Percentiles rank a stretch among this genome's conserved stretches.
Evolutionary conservation across 1,139 yeast genomes (phyloP).

Genomic region (Scheffersomyces titani): DNA sequence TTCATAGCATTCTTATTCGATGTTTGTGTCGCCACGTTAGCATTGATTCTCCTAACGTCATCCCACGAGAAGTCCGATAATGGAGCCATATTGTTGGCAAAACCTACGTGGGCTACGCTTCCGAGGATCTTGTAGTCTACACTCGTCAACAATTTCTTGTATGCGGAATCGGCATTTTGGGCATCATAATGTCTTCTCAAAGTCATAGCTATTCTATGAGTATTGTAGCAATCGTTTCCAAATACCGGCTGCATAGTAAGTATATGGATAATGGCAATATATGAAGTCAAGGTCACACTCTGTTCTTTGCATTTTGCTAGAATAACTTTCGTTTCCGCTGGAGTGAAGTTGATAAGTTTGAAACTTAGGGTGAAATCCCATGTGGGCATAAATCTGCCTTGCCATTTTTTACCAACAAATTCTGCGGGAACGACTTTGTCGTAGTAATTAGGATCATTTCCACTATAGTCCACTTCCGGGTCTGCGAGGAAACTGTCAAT

Average conservation of each 20-base stretch:
- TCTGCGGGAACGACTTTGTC: conserved; percentile 25
- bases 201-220: conserved; percentile 35
- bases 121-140: conserved; percentile 33
- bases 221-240: conserved; percentile 23
- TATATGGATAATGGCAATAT: conserved; percentile 26
- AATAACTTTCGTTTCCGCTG: conserved; percentile 23
- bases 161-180: conserved; percentile 17
- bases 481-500: conserved; percentile 29
- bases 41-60: conserved; percentile 22
- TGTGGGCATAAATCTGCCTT: conserved; percentile 31
- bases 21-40: conserved; percentile 18
- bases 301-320: conserved; percentile 30
- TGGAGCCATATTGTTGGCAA: conserved; percentile 32
- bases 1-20: conserved; percentile 28
- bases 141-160: conserved; percentile 17
- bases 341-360: conserved; percentile 32
- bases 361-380: conserved; percentile 24
- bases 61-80: conserved; percentile 38
- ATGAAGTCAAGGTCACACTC: conserved; percentile 39
- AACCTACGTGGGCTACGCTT: conserved; percentile 35
- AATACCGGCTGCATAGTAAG: conserved; percentile 31
- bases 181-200: conserved; percentile 30
- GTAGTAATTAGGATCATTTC: conserved; percentile 25
- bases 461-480: conserved; percentile 25
- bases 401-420: conserved; percentile 27